Conservation (phyloP, 2,329 filamentous ascomycete genomes). For the Zasmidium angulare region DNA sequence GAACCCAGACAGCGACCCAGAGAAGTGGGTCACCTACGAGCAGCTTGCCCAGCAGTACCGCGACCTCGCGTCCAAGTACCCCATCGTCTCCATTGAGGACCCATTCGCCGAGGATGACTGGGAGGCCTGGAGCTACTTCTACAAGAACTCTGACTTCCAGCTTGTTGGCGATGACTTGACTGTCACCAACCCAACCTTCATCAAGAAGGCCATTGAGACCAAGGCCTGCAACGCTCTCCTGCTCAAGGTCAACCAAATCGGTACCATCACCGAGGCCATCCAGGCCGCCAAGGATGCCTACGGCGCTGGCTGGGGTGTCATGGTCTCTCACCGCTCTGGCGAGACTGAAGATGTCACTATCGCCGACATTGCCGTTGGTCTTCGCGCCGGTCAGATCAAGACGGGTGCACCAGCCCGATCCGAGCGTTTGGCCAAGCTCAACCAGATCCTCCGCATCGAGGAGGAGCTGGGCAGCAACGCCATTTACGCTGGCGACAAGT, state of each 20-base stretch:
- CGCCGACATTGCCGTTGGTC: constrained; percentile 94
- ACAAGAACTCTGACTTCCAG: constrained; percentile 97
- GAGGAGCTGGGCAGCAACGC: constrained; percentile 94
- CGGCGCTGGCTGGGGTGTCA: constrained; percentile 93
- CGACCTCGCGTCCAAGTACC: constrained; percentile 87
- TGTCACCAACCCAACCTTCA: constrained; percentile 97
- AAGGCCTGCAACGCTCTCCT: constrained; percentile 98
- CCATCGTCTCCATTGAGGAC: constrained; percentile 98
- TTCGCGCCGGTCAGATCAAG: constrained; percentile 98
- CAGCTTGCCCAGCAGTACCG: constrained; percentile 87
- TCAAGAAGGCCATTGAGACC: constrained; percentile 99
- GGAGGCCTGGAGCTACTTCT: constrained; percentile 99
- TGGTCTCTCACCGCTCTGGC: constrained; percentile 98
- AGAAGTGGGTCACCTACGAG: constrained; percentile 99
- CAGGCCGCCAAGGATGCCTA: constrained; percentile 99
- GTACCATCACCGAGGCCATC: constrained; percentile 97
- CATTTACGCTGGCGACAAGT: constrained; percentile 86
- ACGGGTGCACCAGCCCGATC: constrained; percentile 93
- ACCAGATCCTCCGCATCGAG: constrained; percentile 99
- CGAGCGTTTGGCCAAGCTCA: constrained; percentile 98
- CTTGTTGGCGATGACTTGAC: constrained; percentile 98
- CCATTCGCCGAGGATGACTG: constrained; percentile 99
- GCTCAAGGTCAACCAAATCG: constrained; percentile 99
- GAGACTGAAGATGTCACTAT: constrained; percentile 99
- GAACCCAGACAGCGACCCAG: constrained; percentile 94